Percentiles rank a stretch among this genome's conserved stretches.
These are phyloP conservation scores for Phylloporus sp. DNA, from an alignment of 768 basidiomycete species.

Conservation along the genomic window DNA sequence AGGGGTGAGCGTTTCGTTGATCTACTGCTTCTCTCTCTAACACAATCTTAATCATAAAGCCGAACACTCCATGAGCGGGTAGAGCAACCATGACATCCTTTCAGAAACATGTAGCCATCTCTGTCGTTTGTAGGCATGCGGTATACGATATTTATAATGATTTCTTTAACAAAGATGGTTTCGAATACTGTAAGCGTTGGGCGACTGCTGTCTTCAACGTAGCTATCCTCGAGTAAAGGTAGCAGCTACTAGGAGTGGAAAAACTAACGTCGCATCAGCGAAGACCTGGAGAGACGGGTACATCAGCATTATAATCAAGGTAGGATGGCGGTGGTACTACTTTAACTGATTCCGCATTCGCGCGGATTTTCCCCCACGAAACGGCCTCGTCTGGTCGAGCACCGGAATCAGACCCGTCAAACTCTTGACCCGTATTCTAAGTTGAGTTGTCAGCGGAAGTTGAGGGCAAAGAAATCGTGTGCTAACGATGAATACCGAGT, in stretches of 20 bases:
- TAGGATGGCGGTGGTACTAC: conserved; percentile 32
- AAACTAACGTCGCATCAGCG: conserved; percentile 96
- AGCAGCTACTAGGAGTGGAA: conserved; percentile 91
- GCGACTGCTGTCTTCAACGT: not conserved
- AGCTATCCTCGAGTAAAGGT: conserved; percentile 67
- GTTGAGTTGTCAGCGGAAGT: not conserved
- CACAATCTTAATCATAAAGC: conserved; percentile 16
- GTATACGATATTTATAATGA: conserved; percentile 13
- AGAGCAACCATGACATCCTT: not conserved
- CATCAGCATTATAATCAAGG: conserved; percentile 5
- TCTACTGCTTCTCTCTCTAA: conserved; percentile 10
- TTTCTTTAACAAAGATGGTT: not conserved
- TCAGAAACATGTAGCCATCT: conserved; percentile 1
- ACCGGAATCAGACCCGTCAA: conserved; percentile 97
- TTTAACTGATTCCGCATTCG: conserved; percentile 79
- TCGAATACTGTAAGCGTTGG: not conserved
- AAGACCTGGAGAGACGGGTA: conserved; percentile 48
- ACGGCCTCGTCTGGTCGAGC: conserved; percentile 97
- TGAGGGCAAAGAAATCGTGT: not conserved
- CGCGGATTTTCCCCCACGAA: conserved; percentile 97
- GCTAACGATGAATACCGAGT: conserved; percentile 88
- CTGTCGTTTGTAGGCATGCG: not conserved
- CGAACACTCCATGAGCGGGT: conserved; percentile 19
- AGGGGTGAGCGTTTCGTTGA: conserved; percentile 28
- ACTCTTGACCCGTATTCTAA: conserved; percentile 98